Percentiles rank a stretch among this genome's conserved stretches.
Conservation (phyloP, 2,329 filamentous ascomycete species). For the Nothopassalora personata region DNA sequence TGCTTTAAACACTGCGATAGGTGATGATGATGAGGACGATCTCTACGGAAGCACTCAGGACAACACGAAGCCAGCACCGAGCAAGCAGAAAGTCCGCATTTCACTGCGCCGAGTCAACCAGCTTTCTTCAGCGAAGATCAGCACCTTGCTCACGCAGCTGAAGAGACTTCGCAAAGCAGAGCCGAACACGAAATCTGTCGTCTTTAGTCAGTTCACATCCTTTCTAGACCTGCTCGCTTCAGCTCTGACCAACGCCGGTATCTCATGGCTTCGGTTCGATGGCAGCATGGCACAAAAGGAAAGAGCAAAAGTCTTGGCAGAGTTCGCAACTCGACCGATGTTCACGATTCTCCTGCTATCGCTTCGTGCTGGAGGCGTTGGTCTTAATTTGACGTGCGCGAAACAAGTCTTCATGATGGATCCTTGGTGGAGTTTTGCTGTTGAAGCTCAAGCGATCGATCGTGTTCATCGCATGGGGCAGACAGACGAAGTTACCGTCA, state of each 20-base stretch:
- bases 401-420: constrained; percentile 98
- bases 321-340: constrained; percentile 56
- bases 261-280: constrained; percentile 81
- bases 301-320: constrained; percentile 68
- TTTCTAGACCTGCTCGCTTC: constrained; percentile 89
- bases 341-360: constrained; percentile 77
- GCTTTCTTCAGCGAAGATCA: constrained; percentile 82
- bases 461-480: constrained; percentile 97
- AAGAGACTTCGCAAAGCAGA: constrained; percentile 61
- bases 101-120: constrained; percentile 57
- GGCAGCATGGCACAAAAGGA: constrained; percentile 83
- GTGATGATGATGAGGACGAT: constrained; percentile 28
- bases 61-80: constrained; percentile 4
- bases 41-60: constrained; percentile 36
- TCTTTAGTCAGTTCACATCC: constrained; percentile 96
- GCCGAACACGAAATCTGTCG: constrained; percentile 69
- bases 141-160: constrained; percentile 70
- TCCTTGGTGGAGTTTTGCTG: constrained; percentile 97
- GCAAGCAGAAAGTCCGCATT: constrained; percentile 38
- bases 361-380: constrained; percentile 85
- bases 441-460: constrained; percentile 96
- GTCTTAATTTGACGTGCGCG: constrained; percentile 84
- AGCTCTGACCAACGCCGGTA: constrained; percentile 64
- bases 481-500: constrained; percentile 75
- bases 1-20: constrained; percentile 17